Evolutionary conservation across 129 eudicot genomes (phyloP), one percentile per base, ranked within the genome.

Genomic region (Tanacetum coccineum): DNA sequence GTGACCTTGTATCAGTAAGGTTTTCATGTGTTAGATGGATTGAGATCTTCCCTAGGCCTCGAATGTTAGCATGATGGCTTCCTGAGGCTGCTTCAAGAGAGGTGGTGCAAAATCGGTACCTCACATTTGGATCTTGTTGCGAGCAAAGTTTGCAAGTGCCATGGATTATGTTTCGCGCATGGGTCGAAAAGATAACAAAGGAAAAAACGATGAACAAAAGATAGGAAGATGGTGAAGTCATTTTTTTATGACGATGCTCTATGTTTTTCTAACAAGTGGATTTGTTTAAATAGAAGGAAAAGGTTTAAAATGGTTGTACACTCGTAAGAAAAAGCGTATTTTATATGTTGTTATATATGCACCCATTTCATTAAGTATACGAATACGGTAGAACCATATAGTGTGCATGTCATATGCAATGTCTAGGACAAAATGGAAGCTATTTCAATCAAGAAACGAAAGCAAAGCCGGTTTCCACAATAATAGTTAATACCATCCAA

Each of bases 1-100:
- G 64, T 15, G 82, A 72, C 66, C 84, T 72, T 7, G 93, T 83
- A 17, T 85, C 82, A 1, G 86, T 85, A 17, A 91, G 49, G 63
- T 84, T 91, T 59, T 70, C n/a, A 1, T 78, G 74, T 5, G 86
- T 64, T 40, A 87, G 68, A 22, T 73, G 66, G 44, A 90, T 72
- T 1, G 97, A 81, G 79, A 87, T 90, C 72, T 50, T 60, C 11
- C 92, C 97, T 4, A 90, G 83, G 2, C 82, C 90, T 21, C 62
- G 58, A 3, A 84, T 78, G 53, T 70, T 66, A 32, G 90, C 84
- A 53, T 77, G 82, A 3, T 52, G 77, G 69, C 88, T 81, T 28
- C 86, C 91, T 0, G 82, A 78, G 56, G 83, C 84, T 0, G 94
- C 74, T 57, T 79, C 80, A 2, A 91, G 84, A 32, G 94, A 81